Evolutionary conservation across 2,329 filamentous ascomycete species (phyloP).

Genomic region (Pseudogymnoascus sp.): DNA sequence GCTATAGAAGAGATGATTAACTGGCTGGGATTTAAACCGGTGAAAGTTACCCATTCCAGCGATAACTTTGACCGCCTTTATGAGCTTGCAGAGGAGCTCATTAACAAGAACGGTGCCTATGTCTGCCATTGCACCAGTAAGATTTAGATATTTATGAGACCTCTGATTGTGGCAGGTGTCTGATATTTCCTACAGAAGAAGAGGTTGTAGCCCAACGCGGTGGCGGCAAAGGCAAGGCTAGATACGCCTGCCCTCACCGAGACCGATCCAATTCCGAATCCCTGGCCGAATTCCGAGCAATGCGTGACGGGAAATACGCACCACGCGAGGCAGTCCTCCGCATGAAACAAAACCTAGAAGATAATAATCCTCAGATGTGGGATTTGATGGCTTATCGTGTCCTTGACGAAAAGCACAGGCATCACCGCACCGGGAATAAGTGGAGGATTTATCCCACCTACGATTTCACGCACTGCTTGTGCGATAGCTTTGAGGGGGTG

Average conservation of each 20-base stretch:
- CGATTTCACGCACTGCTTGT: conserved; percentile 85
- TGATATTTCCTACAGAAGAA: conserved; percentile 40
- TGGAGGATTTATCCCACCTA: conserved; percentile 99
- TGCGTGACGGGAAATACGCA: conserved; percentile 90
- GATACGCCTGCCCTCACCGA: conserved; percentile 76
- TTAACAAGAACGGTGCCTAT: conserved; percentile 64
- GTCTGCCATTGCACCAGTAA: conserved; percentile 71
- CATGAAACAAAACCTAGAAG: conserved; percentile 85
- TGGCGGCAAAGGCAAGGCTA: conserved; percentile 60
- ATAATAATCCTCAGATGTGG: conserved; percentile 93
- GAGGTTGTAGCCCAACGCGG: conserved; percentile 85
- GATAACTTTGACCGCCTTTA: conserved; percentile 85
- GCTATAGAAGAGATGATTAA: conserved; percentile 79
- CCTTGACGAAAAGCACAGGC: conserved; percentile 58
- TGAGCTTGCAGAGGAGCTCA: conserved; percentile 79
- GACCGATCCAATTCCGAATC: conserved; percentile 69
- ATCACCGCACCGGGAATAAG: conserved; percentile 66
- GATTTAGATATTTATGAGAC: neutral
- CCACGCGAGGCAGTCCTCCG: conserved; percentile 76
- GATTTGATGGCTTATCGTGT: conserved; percentile 88
- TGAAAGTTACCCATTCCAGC: conserved; percentile 75
- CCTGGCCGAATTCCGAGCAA: conserved; percentile 74
- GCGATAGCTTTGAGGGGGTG: conserved; percentile 86
- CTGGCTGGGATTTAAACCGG: conserved; percentile 81
- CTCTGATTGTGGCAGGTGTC: neutral